phyloP scores from a whole-genome alignment of 2,329 filamentous ascomycete species.

The Myriosclerotinia scirpicola region DNA sequence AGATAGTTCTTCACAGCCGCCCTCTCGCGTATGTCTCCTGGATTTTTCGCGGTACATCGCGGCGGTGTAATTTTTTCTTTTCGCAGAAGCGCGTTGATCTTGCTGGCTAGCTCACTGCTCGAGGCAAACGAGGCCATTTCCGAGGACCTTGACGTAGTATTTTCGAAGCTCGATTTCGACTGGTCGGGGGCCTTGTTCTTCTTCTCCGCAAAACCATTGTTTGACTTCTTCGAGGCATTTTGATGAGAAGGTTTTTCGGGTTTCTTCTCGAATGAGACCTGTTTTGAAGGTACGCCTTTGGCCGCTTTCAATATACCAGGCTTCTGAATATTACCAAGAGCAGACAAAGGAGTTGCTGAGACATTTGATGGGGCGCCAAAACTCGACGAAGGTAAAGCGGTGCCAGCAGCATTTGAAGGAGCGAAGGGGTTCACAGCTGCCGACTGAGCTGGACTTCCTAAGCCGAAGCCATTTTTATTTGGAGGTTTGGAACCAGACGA shows the following conservation, averaged over 20 bases:
- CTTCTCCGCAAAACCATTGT: slow-evolving; percentile 9
- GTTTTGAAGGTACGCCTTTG: slow-evolving; percentile 4
- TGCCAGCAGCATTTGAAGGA: background rate
- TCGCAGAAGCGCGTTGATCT: slow-evolving; percentile 54
- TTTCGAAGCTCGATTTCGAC: background rate
- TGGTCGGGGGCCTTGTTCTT: slow-evolving; percentile 9
- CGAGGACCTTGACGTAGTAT: background rate
- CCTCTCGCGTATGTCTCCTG: slow-evolving; percentile 39
- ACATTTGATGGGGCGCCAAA: slow-evolving; percentile 17
- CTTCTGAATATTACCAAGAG: slow-evolving; percentile 3
- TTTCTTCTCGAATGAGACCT: slow-evolving; percentile 13
- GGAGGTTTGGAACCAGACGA: background rate
- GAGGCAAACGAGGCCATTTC: slow-evolving; percentile 20
- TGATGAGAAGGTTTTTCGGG: background rate
- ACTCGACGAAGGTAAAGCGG: background rate
- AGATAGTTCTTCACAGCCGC: slow-evolving; percentile 56
- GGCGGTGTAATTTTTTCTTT: slow-evolving; percentile 46
- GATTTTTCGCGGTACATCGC: slow-evolving; percentile 26
- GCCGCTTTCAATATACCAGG: background rate
- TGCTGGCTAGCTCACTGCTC: slow-evolving; percentile 44
- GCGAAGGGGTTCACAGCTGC: slow-evolving; percentile 25
- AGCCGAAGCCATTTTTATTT: slow-evolving; percentile 25
- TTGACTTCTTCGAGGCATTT: slow-evolving; percentile 15
- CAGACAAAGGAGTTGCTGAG: slow-evolving; percentile 16
- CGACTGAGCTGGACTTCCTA: slow-evolving; percentile 6